phyloP scores from a whole-genome alignment of 768 basidiomycete genomes.

The Hygrophoropsis aurantiaca region DNA sequence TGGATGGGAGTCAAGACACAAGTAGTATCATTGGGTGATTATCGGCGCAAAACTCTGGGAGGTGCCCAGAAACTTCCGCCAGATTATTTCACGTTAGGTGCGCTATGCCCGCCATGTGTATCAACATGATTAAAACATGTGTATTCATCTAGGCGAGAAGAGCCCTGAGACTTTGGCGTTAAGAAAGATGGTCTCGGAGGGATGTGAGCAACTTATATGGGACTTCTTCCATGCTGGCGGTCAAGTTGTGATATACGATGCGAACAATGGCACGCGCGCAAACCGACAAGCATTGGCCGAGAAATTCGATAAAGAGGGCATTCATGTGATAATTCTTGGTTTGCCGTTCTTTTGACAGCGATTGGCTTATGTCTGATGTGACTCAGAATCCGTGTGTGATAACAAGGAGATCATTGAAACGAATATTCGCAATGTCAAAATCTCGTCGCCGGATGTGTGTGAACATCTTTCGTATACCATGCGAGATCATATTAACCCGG shows the following conservation, averaged over 20 bases:
- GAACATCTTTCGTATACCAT: neutral
- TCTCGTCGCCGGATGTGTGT: conserved; percentile 94
- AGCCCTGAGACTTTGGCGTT: conserved; percentile 77
- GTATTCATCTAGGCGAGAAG: conserved; percentile 61
- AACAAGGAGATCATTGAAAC: conserved; percentile 89
- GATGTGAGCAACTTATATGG: conserved; percentile 88
- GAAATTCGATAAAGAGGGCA: conserved; percentile 81
- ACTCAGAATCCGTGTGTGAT: conserved; percentile 84
- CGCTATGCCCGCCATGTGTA: conserved; percentile 14
- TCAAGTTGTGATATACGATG: conserved; percentile 98
- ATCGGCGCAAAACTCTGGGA: conserved; percentile 86
- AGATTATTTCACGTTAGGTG: conserved; percentile 89
- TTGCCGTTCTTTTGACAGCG: conserved; percentile 18
- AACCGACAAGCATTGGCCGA: conserved; percentile 72
- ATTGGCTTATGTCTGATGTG: neutral
- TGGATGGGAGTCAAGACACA: conserved; percentile 98
- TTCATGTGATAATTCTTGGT: conserved; percentile 96
- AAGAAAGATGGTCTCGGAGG: conserved; percentile 68
- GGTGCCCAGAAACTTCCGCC: conserved; percentile 83
- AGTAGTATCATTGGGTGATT: conserved; percentile 94
- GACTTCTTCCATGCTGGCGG: conserved; percentile 85
- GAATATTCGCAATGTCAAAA: conserved; percentile 96
- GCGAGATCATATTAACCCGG: conserved; percentile 3
- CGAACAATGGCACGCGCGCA: conserved; percentile 83
- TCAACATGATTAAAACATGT: neutral